Conservation (phyloP, 345 rosid species). For the Ceriops decandra region DNA sequence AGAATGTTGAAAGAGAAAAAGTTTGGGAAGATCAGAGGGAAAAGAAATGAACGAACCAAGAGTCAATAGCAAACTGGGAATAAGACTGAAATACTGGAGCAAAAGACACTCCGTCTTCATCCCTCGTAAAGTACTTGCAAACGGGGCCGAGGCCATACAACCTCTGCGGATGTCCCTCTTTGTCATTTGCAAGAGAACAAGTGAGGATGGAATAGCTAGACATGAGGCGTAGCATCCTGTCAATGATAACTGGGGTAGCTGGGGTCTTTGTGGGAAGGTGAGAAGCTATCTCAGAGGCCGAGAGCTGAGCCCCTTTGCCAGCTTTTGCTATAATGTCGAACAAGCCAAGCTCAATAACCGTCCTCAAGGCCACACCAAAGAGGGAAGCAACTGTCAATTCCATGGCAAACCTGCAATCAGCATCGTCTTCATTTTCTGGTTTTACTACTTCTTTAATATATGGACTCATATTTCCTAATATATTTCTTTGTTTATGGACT, state of each 20-base stretch:
- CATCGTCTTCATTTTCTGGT: too few species aligned
- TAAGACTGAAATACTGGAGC: not conserved
- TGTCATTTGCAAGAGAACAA: not conserved
- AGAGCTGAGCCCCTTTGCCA: constrained; percentile 4
- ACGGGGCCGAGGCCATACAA: not conserved
- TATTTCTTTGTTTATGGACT: too few species aligned
- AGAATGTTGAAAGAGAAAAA: too few species aligned
- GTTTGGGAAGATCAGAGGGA: too few species aligned
- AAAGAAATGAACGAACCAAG: too few species aligned
- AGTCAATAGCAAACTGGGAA: too few species aligned
- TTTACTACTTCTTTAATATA: too few species aligned
- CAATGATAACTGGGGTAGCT: not conserved
- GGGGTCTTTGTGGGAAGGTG: constrained; percentile 5
- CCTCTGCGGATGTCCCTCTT: not conserved
- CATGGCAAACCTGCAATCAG: too few species aligned
- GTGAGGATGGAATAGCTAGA: not conserved
- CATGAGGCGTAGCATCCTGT: constrained; percentile 6
- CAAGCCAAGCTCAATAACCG: constrained; percentile 1
- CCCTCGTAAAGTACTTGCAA: not conserved
- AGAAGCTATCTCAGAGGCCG: constrained; percentile 7
- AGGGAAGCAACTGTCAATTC: too few species aligned
- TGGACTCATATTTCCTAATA: too few species aligned
- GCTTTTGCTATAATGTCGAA: constrained; percentile 12
- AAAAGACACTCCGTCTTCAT: not conserved
- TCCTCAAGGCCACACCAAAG: too few species aligned